Conservation (phyloP, 2,329 filamentous ascomycete species). For the Cladosporium sp. region DNA sequence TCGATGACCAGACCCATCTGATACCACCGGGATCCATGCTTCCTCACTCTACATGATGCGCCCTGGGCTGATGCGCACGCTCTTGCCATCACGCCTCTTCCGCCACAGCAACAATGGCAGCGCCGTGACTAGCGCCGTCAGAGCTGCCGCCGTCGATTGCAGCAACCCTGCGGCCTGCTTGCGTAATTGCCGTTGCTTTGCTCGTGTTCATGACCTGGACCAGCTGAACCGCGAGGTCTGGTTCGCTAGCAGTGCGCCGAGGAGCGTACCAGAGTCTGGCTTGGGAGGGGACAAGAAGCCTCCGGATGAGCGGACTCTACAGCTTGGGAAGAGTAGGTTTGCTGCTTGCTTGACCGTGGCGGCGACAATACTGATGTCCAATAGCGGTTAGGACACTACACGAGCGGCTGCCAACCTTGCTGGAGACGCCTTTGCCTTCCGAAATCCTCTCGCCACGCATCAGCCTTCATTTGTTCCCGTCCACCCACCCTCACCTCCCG, state of each 20-base stretch:
- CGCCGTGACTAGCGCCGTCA: background rate
- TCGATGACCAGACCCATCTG: background rate
- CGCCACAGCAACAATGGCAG: constrained; percentile 15
- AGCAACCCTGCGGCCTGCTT: constrained; percentile 4
- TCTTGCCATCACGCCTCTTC: constrained; percentile 36
- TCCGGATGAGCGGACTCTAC: constrained; percentile 54
- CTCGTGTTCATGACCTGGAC: constrained; percentile 26
- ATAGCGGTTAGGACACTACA: constrained; percentile 56
- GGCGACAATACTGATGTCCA: background rate
- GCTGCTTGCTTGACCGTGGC: background rate
- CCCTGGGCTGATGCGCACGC: constrained; percentile 42
- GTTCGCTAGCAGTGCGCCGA: constrained; percentile 38
- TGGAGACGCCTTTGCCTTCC: constrained; percentile 55
- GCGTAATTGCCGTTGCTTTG: constrained; percentile 25
- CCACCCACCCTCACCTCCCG: constrained; percentile 80
- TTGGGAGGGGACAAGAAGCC: constrained; percentile 33
- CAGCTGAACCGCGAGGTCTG: constrained; percentile 32
- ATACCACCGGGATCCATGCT: constrained; percentile 1
- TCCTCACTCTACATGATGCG: constrained; percentile 25
- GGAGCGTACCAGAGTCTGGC: constrained; percentile 13
- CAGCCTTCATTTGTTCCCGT: constrained; percentile 58
- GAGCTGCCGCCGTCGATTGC: background rate
- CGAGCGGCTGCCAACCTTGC: constrained; percentile 54
- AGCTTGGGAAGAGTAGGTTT: constrained; percentile 54
- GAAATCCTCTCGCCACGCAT: constrained; percentile 58